Percentiles rank a stretch among this genome's conserved stretches.
These are phyloP conservation scores for Metrosideros polymorpha DNA, from an alignment of 441 rosid genomes.

Conservation along the genomic window DNA sequence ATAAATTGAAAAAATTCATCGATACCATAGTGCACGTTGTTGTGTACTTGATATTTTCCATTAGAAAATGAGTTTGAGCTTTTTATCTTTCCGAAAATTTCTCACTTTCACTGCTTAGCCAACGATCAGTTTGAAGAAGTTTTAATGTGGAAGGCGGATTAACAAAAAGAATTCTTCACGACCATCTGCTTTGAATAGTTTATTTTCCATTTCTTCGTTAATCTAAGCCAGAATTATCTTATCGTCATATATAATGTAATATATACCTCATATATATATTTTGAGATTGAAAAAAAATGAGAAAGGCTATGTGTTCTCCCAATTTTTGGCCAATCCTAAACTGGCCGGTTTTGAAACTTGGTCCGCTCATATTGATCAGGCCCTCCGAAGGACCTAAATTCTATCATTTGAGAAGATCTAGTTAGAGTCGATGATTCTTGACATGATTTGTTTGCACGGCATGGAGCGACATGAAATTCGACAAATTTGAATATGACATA, in stretches of 20 bases:
- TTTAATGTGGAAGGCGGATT: background rate
- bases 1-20: background rate
- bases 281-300: no score
- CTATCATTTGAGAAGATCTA: accelerated
- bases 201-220: background rate
- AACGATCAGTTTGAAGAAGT: background rate
- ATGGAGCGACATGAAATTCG: accelerated
- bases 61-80: no score
- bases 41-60: no score
- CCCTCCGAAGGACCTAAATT: background rate
- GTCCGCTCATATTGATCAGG: accelerated
- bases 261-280: no score
- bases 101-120: no score
- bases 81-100: no score
- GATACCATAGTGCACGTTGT: background rate
- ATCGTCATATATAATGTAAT: background rate
- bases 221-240: background rate
- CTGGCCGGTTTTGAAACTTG: accelerated
- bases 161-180: background rate
- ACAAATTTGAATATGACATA: no score
- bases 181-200: background rate
- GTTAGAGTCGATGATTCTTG: accelerated
- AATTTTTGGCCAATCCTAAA: no score
- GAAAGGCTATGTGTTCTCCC: no score
- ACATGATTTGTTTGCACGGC: accelerated